A percentile compares a stretch with the other conserved stretches of the same genome.
phyloP scores from a whole-genome alignment of 148 eudicot species.

The Rhododendron simsii region DNA sequence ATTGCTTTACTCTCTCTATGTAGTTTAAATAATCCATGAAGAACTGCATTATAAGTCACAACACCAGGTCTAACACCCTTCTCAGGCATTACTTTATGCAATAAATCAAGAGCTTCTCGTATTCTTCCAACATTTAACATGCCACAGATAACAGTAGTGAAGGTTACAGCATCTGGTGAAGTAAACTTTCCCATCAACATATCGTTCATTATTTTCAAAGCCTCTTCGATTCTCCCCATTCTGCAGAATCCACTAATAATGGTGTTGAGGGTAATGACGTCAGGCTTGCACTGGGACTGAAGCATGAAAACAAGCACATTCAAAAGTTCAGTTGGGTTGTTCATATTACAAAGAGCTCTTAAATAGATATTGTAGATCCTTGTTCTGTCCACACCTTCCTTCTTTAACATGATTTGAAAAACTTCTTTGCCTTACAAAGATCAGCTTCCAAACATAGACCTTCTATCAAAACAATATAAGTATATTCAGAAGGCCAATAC shows the following conservation, averaged over 20 bases:
- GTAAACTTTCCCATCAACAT: constrained; percentile 74
- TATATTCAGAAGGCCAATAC: constrained; percentile 71
- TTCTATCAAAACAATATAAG: constrained; percentile 63
- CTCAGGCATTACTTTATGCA: constrained; percentile 61
- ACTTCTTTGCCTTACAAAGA: constrained; percentile 53
- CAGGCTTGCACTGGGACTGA: constrained; percentile 62
- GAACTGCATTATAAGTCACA: constrained; percentile 68
- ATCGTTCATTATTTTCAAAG: constrained; percentile 57
- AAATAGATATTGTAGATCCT: constrained; percentile 74
- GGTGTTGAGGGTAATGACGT: constrained; percentile 72
- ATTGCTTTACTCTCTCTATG: constrained; percentile 49
- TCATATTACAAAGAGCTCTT: constrained; percentile 54
- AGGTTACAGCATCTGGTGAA: constrained; percentile 71
- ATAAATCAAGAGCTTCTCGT: constrained; percentile 49
- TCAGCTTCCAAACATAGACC: constrained; percentile 65
- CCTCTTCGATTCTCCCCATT: constrained; percentile 59
- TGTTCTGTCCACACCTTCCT: constrained; percentile 39
- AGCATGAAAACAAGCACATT: constrained; percentile 67
- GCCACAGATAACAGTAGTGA: constrained; percentile 64
- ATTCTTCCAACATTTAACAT: constrained; percentile 48
- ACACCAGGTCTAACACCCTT: constrained; percentile 57
- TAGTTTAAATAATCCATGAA: constrained; percentile 59
- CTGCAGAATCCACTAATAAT: constrained; percentile 73
- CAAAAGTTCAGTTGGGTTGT: constrained; percentile 67
- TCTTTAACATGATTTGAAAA: constrained; percentile 50